Percentiles rank a stretch among this genome's conserved stretches.
phyloP scores from a whole-genome alignment of 495 filamentous ascomycete genomes.

The Cladorrhinum samala region DNA sequence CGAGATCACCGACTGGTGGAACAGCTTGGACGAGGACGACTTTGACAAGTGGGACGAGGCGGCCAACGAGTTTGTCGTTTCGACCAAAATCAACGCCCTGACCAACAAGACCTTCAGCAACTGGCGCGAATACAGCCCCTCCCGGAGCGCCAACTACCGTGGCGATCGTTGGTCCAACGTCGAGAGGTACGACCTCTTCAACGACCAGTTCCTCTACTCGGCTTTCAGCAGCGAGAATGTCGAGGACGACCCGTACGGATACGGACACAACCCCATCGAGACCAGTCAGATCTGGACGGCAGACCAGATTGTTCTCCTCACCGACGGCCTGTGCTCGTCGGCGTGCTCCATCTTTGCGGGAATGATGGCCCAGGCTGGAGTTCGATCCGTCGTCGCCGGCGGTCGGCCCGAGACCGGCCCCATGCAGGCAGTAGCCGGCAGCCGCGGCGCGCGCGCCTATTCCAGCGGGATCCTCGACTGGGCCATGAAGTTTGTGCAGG shows the following conservation, averaged over 20 bases:
- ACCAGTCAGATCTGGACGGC: constrained; percentile 37
- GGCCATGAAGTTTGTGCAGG: constrained; percentile 21
- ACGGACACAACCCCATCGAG: constrained; percentile 16
- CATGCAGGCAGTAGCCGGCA: constrained; percentile 56
- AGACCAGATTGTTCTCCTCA: constrained; percentile 44
- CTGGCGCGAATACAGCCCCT: constrained; percentile 48
- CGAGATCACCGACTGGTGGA: constrained; percentile 24
- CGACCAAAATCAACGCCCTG: constrained; percentile 36
- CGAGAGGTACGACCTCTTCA: constrained; percentile 42
- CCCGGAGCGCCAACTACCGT: constrained; percentile 32
- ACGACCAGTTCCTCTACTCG: constrained; percentile 16
- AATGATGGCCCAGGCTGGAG: constrained; percentile 50
- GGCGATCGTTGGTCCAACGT: constrained; percentile 43
- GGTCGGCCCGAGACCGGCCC: constrained; percentile 44
- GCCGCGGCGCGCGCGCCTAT: constrained; percentile 39
- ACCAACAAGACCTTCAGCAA: constrained; percentile 43
- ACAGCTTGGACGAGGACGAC: constrained; percentile 22
- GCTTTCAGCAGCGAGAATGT: background rate
- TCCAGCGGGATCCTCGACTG: constrained; percentile 20
- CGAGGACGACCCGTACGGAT: constrained; percentile 38
- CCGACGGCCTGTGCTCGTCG: constrained; percentile 53
- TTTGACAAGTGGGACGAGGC: background rate
- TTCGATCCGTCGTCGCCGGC: constrained; percentile 54
- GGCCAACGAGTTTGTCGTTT: constrained; percentile 36
- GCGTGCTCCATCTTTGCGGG: constrained; percentile 54